Conservation (phyloP, 2,329 filamentous ascomycete genomes). For the Clonostachys byssicola region DNA sequence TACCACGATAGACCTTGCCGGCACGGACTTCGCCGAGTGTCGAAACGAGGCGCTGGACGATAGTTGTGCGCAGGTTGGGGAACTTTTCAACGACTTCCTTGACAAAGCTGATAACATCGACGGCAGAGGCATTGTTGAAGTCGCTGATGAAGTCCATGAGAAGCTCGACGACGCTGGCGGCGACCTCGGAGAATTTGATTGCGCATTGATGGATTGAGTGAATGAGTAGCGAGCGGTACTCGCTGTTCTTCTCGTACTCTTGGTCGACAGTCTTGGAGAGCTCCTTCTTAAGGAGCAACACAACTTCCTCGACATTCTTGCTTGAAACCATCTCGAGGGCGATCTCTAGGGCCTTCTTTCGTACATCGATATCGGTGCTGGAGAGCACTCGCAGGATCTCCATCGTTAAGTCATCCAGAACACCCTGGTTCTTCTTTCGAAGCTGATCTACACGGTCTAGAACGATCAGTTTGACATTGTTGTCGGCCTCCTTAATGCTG, state of each 20-base stretch:
- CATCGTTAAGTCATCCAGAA: constrained; percentile 93
- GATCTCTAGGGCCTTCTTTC: constrained; percentile 84
- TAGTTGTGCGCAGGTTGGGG: constrained; percentile 80
- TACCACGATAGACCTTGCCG: constrained; percentile 94
- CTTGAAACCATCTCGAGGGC: constrained; percentile 97
- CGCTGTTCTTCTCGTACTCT: constrained; percentile 96
- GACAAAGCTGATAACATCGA: constrained; percentile 97
- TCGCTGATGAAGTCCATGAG: constrained; percentile 99
- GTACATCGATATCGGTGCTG: constrained; percentile 92
- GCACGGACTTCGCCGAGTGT: constrained; percentile 91
- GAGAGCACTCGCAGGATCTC: constrained; percentile 93
- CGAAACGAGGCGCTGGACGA: constrained; percentile 82
- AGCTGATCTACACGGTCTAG: constrained; percentile 89
- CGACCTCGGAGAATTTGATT: constrained; percentile 98
- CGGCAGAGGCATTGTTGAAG: constrained; percentile 93
- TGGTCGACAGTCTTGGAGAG: constrained; percentile 96
- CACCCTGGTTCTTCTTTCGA: constrained; percentile 81
- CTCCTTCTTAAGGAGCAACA: constrained; percentile 95
- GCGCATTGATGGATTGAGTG: constrained; percentile 97
- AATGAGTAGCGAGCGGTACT: constrained; percentile 92
- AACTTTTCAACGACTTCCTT: constrained; percentile 99
- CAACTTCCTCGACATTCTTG: constrained; percentile 97
- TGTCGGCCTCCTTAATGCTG: constrained; percentile 95
- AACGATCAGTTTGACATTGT: constrained; percentile 98
- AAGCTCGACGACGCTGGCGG: constrained; percentile 90